These are phyloP conservation scores for Eustoma russellianum DNA, from an alignment of 257 asterid genomes.

Conservation along the genomic window DNA sequence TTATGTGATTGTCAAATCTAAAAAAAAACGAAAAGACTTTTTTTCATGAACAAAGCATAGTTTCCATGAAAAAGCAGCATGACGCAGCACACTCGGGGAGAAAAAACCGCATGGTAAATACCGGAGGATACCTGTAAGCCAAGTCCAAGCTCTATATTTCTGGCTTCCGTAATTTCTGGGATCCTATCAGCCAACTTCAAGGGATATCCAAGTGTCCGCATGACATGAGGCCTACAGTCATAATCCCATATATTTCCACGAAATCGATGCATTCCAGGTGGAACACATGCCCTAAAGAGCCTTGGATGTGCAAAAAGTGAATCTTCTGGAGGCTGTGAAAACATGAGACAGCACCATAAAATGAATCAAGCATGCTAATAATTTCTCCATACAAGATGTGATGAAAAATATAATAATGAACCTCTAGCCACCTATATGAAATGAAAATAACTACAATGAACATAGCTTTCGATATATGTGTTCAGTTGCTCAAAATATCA, in stretches of 20 bases:
- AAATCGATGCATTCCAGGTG: conserved; percentile 99
- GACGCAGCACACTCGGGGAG: neutral
- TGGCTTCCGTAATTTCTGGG: conserved; percentile 90
- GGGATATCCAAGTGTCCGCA: conserved; percentile 81
- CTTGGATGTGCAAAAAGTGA: conserved; percentile 94
- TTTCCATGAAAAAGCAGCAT: neutral
- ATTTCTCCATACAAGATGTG: no score
- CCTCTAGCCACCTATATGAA: no score
- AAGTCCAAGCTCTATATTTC: conserved; percentile 92
- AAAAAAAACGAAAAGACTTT: neutral
- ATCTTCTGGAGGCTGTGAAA: conserved; percentile 72
- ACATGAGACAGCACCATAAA: no score
- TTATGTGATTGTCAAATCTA: no score
- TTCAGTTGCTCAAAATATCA: no score
- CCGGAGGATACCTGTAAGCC: conserved; percentile 70
- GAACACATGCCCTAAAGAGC: conserved; percentile 96
- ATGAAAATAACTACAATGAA: no score
- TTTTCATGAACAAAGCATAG: neutral
- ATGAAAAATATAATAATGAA: no score
- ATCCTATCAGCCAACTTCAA: conserved; percentile 52
- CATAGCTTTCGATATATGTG: no score
- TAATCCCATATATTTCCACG: conserved; percentile 97
- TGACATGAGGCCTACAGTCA: conserved; percentile 73
- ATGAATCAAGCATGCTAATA: no score
- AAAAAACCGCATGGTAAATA: neutral